These are phyloP conservation scores for Phaseolus coccineus DNA, from an alignment of 331 rosid genomes.

Conservation along the genomic window DNA sequence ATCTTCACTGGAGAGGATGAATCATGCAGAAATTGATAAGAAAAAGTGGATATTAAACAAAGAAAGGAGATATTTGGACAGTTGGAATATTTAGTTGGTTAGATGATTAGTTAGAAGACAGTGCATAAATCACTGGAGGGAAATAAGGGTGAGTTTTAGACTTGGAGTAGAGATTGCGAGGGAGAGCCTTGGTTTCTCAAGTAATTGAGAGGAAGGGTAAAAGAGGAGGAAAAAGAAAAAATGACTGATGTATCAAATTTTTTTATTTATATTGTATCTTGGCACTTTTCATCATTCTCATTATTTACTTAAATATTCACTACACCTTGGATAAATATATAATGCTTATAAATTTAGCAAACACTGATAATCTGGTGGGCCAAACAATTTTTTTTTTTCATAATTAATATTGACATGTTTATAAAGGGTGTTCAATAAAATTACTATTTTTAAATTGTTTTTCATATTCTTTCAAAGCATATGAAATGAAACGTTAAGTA, in stretches of 20 bases:
- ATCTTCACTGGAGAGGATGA: not conserved
- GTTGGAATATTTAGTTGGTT: not conserved
- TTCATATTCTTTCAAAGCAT: not conserved
- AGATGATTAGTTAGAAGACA: slow-evolving; percentile 9
- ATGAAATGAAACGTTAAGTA: not conserved
- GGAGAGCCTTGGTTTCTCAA: not conserved
- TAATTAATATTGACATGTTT: slow-evolving; percentile 4
- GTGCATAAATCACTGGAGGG: not conserved
- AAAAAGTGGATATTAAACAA: not conserved
- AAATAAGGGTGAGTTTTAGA: not conserved
- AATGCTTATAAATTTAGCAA: slow-evolving; percentile 1
- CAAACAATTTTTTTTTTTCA: not conserved
- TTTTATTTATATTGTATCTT: not conserved
- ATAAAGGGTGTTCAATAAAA: not conserved
- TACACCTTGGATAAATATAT: not conserved
- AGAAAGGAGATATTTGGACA: not conserved
- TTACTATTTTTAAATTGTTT: not conserved
- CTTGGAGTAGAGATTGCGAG: not conserved
- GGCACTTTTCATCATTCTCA: not conserved
- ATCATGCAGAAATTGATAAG: not conserved
- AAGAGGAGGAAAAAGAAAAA: not conserved
- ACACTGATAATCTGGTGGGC: slow-evolving; percentile 5
- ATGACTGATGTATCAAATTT: not conserved
- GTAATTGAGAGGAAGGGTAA: not conserved
- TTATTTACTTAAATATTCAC: not conserved